Conservation (phyloP, 2,329 filamentous ascomycete species). For the Endoconidiophora polonica region DNA sequence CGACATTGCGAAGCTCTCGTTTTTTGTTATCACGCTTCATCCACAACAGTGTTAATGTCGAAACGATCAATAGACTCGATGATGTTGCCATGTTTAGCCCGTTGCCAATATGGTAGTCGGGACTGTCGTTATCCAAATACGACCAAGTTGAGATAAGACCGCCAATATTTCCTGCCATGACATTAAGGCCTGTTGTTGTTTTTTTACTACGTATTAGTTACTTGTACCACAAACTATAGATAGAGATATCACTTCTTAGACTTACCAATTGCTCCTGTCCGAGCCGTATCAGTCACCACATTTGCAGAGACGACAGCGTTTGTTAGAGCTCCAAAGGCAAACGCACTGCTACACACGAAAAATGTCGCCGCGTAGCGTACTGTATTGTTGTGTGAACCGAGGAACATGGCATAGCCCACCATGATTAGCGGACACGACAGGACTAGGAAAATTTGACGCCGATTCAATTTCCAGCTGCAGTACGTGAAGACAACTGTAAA, state of each 20-base stretch:
- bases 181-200: constrained; percentile 16
- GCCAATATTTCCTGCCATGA: constrained; percentile 52
- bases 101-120: constrained; percentile 53
- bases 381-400: constrained; percentile 28
- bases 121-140: constrained; percentile 44
- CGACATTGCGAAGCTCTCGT: constrained; percentile 36
- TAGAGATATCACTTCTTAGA: constrained; percentile 16
- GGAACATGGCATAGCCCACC: constrained; percentile 47
- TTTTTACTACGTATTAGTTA: background rate
- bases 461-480: constrained; percentile 38
- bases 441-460: constrained; percentile 39
- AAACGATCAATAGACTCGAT: constrained; percentile 36
- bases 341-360: constrained; percentile 42
- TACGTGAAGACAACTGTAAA: constrained; percentile 41
- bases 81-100: constrained; percentile 49
- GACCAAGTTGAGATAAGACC: constrained; percentile 46
- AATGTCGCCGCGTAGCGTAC: constrained; percentile 48
- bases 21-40: constrained; percentile 46
- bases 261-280: constrained; percentile 43
- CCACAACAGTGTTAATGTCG: constrained; percentile 36
- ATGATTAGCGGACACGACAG: constrained; percentile 39
- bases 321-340: constrained; percentile 42
- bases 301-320: constrained; percentile 48
- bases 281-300: constrained; percentile 47
- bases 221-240: background rate